phyloP scores from a whole-genome alignment of 345 rosid genomes.

The Ceriops zippeliana region DNA sequence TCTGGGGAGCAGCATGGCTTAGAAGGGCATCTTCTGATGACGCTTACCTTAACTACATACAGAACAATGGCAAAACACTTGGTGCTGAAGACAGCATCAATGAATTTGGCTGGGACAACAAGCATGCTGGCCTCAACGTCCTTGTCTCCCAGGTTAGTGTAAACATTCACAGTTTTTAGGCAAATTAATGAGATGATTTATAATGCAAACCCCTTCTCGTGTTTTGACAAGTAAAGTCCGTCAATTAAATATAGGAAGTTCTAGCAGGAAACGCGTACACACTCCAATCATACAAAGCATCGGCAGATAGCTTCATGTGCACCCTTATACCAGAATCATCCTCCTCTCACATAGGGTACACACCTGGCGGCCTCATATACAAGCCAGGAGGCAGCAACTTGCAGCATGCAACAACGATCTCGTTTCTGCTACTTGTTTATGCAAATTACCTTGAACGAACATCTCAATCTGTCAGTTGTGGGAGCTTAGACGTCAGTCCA shows the following conservation, averaged over 20 bases:
- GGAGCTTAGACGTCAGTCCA: slow-evolving; percentile 46
- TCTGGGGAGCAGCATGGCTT: slow-evolving; percentile 99
- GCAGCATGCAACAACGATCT: slow-evolving; percentile 83
- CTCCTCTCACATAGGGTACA: slow-evolving; percentile 63
- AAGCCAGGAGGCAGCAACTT: slow-evolving; percentile 96
- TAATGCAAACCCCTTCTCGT: neutral
- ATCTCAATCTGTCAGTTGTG: slow-evolving; percentile 64
- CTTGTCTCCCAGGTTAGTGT: slow-evolving; percentile 69
- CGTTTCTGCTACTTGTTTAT: slow-evolving; percentile 81
- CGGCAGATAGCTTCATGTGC: slow-evolving; percentile 97
- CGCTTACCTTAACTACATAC: slow-evolving; percentile 58
- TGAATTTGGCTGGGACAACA: slow-evolving; percentile 98
- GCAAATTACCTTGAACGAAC: slow-evolving; percentile 68
- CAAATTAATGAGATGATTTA: neutral
- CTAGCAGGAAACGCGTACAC: slow-evolving; percentile 54
- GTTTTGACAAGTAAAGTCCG: neutral
- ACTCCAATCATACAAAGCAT: slow-evolving; percentile 74
- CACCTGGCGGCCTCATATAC: slow-evolving; percentile 90
- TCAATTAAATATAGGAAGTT: slow-evolving; percentile 46
- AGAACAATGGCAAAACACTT: slow-evolving; percentile 72
- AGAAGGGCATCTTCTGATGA: slow-evolving; percentile 68
- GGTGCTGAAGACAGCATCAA: slow-evolving; percentile 90
- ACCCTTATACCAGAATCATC: slow-evolving; percentile 70
- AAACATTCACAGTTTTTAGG: neutral
- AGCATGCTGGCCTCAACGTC: slow-evolving; percentile 90